phyloP scores from a whole-genome alignment of 108 stramenopile genomes.

The Ochromonas danica region DNA sequence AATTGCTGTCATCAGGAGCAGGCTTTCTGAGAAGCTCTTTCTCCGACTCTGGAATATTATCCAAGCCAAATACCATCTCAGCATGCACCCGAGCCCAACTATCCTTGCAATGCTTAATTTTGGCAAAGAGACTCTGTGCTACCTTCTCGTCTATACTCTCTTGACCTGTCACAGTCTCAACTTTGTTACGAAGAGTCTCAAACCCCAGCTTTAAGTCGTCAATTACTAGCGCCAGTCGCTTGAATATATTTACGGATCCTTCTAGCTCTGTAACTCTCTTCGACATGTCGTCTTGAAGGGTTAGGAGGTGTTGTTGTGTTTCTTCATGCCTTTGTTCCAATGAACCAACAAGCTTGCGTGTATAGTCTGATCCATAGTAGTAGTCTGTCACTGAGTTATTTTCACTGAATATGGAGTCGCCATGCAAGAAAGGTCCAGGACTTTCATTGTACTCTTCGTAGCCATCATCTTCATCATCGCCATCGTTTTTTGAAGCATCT shows the following conservation, averaged over 20 bases:
- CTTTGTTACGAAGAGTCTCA: not conserved
- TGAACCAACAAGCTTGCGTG: too few species aligned
- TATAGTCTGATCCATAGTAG: too few species aligned
- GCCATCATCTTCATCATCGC: not conserved
- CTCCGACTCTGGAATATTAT: not conserved
- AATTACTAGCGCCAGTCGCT: not conserved
- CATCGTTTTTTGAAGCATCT: too few species aligned
- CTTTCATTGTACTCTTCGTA: too few species aligned
- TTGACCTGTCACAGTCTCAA: not conserved
- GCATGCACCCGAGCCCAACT: not conserved
- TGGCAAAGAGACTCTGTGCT: not conserved
- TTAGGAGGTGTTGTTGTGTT: too few species aligned
- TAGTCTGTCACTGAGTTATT: too few species aligned
- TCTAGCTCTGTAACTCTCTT: not conserved
- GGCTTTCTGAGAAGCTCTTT: too few species aligned
- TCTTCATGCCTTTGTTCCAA: too few species aligned
- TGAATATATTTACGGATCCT: not conserved
- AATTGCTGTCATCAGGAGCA: conserved; percentile 9
- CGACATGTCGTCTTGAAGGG: not conserved
- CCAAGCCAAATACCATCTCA: not conserved
- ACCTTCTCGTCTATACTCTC: not conserved
- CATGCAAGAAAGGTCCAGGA: too few species aligned
- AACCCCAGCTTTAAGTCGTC: not conserved
- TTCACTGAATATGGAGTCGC: too few species aligned
- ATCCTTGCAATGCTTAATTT: not conserved